Evolutionary conservation across 2,329 filamentous ascomycete genomes (phyloP), one percentile per base, ranked within the genome.

Genomic region (Cladobotryum protrusum): DNA sequence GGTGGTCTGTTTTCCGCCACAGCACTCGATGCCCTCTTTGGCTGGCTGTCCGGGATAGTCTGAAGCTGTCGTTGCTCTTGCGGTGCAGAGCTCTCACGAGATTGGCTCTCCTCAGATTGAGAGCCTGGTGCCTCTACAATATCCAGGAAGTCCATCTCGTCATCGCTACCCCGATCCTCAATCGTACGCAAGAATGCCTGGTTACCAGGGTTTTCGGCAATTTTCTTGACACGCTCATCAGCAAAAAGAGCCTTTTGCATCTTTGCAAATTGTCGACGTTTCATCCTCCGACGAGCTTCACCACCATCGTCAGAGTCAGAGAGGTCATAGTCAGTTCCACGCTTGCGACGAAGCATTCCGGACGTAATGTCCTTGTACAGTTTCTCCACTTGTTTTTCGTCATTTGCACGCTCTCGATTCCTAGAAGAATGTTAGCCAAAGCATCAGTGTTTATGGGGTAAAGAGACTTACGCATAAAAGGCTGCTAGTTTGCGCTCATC

Each of bases 351-450:
- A 45, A 99, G 78, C 66, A 83, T 86, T 45, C 93, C 93, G 12
- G 86, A 95, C 4, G 89, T 93, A 60, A 99, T 86, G 63, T 97
- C 92, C 59, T 88, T 91, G 76, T 93, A 89, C 46, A 99, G 79
- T 71, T 93, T 93, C 60, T 91, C 87, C 13, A 96, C 86, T 57
- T 88, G 83, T 59, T 92, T 89, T 66, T 95, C 90, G 60, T 97
- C 89, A 35, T 81, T 81, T 35, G 78, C 82, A 54, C 89, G 85
- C 60, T 92, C 85, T 46, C 87, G 86, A 58, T 95, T 85, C 32
- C 87, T 92, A 53, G 50, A 41, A 17, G 13, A 20, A 35, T 47
- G 50, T 61, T 53, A 61, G 59, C 24, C 7, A 39, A 41, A 18
- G 13, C 37, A 13, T 19, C 3, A 1, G n/a, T 34, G 12, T 36